Conservation (phyloP, 345 rosid genomes). For the Populus alba region DNA sequence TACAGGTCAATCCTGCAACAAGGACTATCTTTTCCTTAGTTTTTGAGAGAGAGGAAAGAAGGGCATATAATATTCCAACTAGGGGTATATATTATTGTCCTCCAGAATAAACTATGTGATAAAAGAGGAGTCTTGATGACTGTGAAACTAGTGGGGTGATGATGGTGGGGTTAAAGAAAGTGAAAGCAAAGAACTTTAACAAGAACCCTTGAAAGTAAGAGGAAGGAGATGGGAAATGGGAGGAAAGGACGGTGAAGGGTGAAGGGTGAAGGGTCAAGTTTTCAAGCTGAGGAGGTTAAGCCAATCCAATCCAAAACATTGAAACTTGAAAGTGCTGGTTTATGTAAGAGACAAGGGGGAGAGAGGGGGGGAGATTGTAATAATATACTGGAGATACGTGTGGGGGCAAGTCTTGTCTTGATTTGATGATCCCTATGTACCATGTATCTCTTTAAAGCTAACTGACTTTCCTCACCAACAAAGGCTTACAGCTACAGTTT, state of each 20-base stretch:
- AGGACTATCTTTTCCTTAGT: no score
- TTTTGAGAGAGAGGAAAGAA: neutral
- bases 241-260: neutral
- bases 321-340: neutral
- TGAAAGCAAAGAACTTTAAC: neutral
- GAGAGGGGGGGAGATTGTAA: neutral
- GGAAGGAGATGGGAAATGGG: neutral
- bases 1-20: neutral
- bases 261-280: neutral
- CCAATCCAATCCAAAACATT: neutral
- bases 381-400: neutral
- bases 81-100: neutral
- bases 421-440: neutral
- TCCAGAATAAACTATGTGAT: neutral
- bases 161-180: neutral
- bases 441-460: neutral
- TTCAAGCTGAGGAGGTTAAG: neutral
- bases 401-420: neutral
- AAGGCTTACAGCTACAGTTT: neutral
- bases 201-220: neutral
- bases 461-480: neutral
- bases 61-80: neutral
- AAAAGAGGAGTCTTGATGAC: neutral
- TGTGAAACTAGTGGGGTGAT: neutral
- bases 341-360: neutral